A percentile compares a stretch with the other conserved stretches of the same genome.
phyloP scores from a whole-genome alignment of 768 basidiomycete genomes.

The Suillus alpinus region DNA sequence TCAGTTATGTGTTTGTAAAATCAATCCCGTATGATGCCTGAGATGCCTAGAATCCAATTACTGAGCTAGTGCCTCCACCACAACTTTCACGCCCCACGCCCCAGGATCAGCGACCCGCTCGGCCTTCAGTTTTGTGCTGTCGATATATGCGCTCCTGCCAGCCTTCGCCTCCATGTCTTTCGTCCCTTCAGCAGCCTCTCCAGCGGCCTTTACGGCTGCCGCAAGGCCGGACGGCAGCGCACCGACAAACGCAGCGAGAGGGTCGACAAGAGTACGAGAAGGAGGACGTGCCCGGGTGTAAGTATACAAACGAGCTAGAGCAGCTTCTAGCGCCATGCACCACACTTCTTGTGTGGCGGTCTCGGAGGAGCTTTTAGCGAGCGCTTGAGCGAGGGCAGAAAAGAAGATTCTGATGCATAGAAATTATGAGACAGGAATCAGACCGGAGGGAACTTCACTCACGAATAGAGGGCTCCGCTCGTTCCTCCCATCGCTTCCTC shows the following conservation, averaged over 20 bases:
- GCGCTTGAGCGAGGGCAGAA: slow-evolving; percentile 76
- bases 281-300: slow-evolving; percentile 90
- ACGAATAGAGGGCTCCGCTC: slow-evolving; percentile 90
- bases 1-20: neutral
- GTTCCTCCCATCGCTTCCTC: slow-evolving; percentile 92
- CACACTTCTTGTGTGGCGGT: slow-evolving; percentile 49
- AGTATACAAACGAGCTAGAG: slow-evolving; percentile 63
- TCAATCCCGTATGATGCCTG: neutral
- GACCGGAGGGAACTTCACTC: slow-evolving; percentile 28
- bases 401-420: slow-evolving; percentile 72
- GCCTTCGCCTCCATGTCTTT: slow-evolving; percentile 78
- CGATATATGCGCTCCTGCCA: slow-evolving; percentile 87
- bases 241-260: slow-evolving; percentile 72
- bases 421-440: neutral
- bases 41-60: neutral
- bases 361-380: slow-evolving; percentile 40
- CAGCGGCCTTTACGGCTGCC: slow-evolving; percentile 58
- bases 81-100: slow-evolving; percentile 84
- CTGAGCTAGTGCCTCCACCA: slow-evolving; percentile 53
- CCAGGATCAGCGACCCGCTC: slow-evolving; percentile 80
- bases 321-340: slow-evolving; percentile 54
- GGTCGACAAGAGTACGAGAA: slow-evolving; percentile 91
- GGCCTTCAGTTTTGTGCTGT: slow-evolving; percentile 57
- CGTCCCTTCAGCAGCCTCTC: slow-evolving; percentile 69
- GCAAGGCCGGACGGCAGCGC: slow-evolving; percentile 35